These are phyloP conservation scores for Globisporangium megalacanthum DNA, from an alignment of 352 stramenopile species.

Conservation along the genomic window DNA sequence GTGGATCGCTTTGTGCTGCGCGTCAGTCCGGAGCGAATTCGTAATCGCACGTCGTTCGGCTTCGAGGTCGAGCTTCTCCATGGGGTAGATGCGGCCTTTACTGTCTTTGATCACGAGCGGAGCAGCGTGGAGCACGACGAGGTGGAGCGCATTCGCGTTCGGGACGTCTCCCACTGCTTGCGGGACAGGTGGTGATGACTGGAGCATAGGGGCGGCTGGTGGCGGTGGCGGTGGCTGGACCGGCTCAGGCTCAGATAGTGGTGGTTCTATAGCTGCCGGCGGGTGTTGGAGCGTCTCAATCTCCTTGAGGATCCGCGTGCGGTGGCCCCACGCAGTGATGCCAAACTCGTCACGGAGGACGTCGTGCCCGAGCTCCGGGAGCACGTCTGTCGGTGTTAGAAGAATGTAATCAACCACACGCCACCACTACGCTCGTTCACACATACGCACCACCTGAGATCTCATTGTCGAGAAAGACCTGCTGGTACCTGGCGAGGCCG, in stretches of 20 bases:
- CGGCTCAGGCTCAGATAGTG: not conserved
- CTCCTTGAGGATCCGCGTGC: constrained; percentile 48
- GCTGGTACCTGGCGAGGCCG: constrained; percentile 15
- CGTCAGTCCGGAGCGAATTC: constrained; percentile 60
- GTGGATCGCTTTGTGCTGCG: constrained; percentile 70
- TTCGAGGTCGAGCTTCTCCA: constrained; percentile 81
- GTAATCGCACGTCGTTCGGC: constrained; percentile 66
- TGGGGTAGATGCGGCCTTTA: constrained; percentile 62
- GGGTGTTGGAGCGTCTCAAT: constrained; percentile 38
- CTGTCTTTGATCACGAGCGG: constrained; percentile 76
- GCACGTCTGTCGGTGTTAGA: constrained; percentile 24
- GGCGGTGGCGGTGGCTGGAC: too few relatives aligned
- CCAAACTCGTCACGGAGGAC: constrained; percentile 59
- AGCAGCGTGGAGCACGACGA: constrained; percentile 79
- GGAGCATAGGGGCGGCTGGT: not conserved
- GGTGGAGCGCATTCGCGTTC: constrained; percentile 55
- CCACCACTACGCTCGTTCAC: not conserved
- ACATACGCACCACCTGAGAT: constrained; percentile 33
- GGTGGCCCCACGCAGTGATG: constrained; percentile 54
- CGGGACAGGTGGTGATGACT: constrained; percentile 8
- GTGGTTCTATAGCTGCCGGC: not conserved
- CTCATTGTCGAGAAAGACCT: constrained; percentile 51
- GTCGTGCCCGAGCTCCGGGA: constrained; percentile 56
- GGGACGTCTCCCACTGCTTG: not conserved
- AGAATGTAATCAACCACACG: too few relatives aligned